Evolutionary conservation across 495 filamentous ascomycete genomes (phyloP), one percentile per base, ranked within the genome.

Genomic region (Penicillium verhagenii): DNA sequence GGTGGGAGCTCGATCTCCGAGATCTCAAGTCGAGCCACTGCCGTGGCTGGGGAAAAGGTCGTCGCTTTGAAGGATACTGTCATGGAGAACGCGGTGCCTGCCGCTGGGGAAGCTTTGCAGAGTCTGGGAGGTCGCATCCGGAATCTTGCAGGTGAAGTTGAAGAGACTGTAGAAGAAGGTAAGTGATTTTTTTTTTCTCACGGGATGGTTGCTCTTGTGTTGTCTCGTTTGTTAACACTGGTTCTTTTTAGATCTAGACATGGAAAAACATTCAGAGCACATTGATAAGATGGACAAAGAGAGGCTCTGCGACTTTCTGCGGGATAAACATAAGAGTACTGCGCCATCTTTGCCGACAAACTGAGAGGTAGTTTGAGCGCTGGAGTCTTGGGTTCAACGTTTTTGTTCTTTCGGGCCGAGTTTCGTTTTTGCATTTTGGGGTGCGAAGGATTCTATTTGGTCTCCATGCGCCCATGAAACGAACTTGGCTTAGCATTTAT

Each of bases 241-340:
- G 16, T 3, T 6, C 4, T 48, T 3, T 43, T 40, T 49, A 49
- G 45, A 39, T 33, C 8, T 20, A 7, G 47, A 50, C 26, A 13
- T 24, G 18, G 42, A 29, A 0, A 11, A 35, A 13, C 25, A 61
- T 25, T 24, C 64, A 1, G 66, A 67, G 25, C 43, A 51, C 8
- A 68, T 72, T 21, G 68, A 74, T 38, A 57, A 53, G 19, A 56
- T 70, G 56, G 61, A 68, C 4, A 59, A 57, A 25, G 68, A 69
- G n/a, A 54, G 54, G 24, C 47, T 74, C 7, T 65, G 62, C 25
- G 68, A 74, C 25, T 74, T 66, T 42, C 46, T 74, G 4, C 61
- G 57, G 43, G 62, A 72, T 8, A 61, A 61, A 53, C 61, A 69
- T 44, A 57, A 40, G 49, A 75, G 68, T 28, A 60, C 54, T 6